Evolutionary conservation across 2,329 filamentous ascomycete genomes (phyloP).

Genomic region (Claviceps lovelessii): DNA sequence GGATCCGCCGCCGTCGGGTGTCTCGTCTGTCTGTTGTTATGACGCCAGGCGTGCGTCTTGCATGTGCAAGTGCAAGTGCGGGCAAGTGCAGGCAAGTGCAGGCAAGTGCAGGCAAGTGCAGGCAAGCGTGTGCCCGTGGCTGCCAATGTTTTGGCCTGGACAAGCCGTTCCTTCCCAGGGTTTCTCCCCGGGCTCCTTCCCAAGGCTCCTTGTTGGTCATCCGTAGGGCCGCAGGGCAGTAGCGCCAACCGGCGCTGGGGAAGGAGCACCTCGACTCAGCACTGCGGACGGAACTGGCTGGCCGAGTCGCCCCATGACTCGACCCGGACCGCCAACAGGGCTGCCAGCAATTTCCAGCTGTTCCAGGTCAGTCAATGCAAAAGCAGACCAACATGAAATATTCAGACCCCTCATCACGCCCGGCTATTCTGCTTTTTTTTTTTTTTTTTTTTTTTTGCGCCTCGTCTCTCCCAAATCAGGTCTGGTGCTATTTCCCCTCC

Average conservation of each 20-base stretch:
- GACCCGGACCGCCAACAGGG: not conserved
- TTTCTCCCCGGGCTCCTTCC: not conserved
- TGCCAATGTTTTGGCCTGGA: too few relatives aligned
- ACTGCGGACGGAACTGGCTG: not conserved
- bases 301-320: not conserved
- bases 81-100: not conserved
- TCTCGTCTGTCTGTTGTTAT: not conserved
- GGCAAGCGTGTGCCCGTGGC: too few relatives aligned
- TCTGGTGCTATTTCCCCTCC: too few relatives aligned
- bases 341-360: not conserved
- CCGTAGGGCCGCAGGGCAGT: not conserved
- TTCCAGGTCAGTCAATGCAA: not conserved
- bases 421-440: not conserved
- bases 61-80: not conserved
- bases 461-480: not conserved
- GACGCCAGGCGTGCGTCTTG: conserved; percentile 1
- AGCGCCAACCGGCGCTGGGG: not conserved
- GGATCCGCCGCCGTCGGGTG: not conserved
- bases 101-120: not conserved
- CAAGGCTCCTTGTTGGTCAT: not conserved
- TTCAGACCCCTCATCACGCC: too few relatives aligned
- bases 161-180: not conserved
- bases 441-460: too few relatives aligned
- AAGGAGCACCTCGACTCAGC: not conserved
- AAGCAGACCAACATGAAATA: too few relatives aligned